Evolutionary conservation across 2,329 filamentous ascomycete genomes (phyloP).

Genomic region (Pseudofabraea citricarpa): DNA sequence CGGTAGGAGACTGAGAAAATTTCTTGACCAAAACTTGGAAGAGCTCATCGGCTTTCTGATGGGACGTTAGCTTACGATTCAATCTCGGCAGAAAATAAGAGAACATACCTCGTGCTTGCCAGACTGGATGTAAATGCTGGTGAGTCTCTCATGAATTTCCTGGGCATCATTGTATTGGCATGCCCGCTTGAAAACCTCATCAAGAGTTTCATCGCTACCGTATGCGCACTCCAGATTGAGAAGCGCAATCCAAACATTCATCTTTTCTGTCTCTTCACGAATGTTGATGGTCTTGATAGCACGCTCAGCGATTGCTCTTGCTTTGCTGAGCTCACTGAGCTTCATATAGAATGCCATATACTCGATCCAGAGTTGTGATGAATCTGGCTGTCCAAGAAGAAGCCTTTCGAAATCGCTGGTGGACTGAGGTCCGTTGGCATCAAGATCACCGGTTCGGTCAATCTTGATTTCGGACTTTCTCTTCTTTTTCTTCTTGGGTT

Average conservation of each 20-base stretch:
- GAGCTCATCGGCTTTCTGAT: constrained; percentile 78
- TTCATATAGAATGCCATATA: constrained; percentile 99
- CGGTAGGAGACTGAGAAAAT: constrained; percentile 69
- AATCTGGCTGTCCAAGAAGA: constrained; percentile 86
- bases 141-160: constrained; percentile 82
- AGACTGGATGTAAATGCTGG: constrained; percentile 92
- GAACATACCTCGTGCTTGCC: constrained; percentile 72
- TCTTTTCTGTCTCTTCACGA: constrained; percentile 84
- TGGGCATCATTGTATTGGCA: constrained; percentile 91
- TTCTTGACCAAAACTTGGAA: constrained; percentile 88
- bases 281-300: constrained; percentile 89
- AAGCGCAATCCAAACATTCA: constrained; percentile 92
- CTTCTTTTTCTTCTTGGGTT: constrained; percentile 63
- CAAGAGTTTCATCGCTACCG: constrained; percentile 74
- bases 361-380: constrained; percentile 87
- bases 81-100: too few species aligned
- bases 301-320: constrained; percentile 83
- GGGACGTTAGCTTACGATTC: constrained; percentile 17
- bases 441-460: constrained; percentile 88
- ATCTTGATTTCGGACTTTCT: constrained; percentile 74
- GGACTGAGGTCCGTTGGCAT: constrained; percentile 82
- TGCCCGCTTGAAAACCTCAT: constrained; percentile 84
- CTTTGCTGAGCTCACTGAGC: constrained; percentile 81
- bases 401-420: constrained; percentile 91
- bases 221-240: constrained; percentile 93